These are phyloP conservation scores for Termitomyces sp. DNA, from an alignment of 768 basidiomycete species.

Conservation along the genomic window DNA sequence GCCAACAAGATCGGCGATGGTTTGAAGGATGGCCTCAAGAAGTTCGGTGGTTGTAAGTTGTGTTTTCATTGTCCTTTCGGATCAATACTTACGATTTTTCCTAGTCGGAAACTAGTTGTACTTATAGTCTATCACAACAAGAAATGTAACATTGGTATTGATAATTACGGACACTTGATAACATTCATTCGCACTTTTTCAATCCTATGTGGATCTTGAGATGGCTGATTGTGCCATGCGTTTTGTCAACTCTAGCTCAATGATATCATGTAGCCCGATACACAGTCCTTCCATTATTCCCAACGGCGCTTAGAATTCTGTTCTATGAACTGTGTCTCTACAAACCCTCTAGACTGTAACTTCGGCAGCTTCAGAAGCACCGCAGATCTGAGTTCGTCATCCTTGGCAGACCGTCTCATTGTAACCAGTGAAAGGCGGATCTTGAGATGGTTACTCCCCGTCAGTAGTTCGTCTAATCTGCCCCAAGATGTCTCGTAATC, in stretches of 20 bases:
- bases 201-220: too few species aligned
- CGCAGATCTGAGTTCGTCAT: neutral
- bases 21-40: conserved; percentile 30
- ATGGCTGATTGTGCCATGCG: too few species aligned
- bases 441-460: neutral
- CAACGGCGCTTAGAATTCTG: too few species aligned
- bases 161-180: neutral
- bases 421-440: neutral
- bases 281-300: too few species aligned
- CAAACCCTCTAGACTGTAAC: neutral
- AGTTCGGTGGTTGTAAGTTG: conserved; percentile 28
- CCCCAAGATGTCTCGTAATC: neutral
- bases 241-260: too few species aligned
- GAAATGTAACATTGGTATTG: neutral
- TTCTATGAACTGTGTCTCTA: neutral
- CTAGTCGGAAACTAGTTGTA: neutral
- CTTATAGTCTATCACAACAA: neutral
- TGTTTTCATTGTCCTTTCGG: neutral
- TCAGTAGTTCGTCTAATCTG: neutral
- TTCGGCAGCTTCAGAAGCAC: neutral
- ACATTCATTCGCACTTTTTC: neutral
- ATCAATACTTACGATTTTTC: neutral
- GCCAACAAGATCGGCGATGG: conserved; percentile 34
- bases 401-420: neutral
- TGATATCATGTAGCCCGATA: too few species aligned